Evolutionary conservation across 225 moss, liverwort and hornwort genomes (phyloP).

Genomic region (Lunularia cruciata): DNA sequence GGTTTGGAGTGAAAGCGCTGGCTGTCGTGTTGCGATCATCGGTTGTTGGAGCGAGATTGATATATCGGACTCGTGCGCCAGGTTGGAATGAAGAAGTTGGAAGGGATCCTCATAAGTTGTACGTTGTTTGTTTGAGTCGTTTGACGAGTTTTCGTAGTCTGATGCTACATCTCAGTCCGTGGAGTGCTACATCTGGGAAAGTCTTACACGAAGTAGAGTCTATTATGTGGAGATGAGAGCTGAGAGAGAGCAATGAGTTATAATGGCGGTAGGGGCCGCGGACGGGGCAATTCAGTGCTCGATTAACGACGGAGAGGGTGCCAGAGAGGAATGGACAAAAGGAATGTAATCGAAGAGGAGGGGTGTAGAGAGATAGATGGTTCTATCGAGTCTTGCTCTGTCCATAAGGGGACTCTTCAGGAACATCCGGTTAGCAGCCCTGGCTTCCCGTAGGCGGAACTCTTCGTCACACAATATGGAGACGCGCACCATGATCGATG

Average conservation of each 20-base stretch:
- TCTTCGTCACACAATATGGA: slow-evolving; percentile 53
- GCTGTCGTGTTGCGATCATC: neutral
- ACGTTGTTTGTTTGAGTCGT: neutral
- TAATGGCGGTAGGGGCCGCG: slow-evolving; percentile 20
- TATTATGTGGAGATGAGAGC: neutral
- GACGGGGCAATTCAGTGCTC: slow-evolving; percentile 10
- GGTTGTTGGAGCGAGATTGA: too few relatives aligned
- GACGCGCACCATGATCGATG: slow-evolving; percentile 65
- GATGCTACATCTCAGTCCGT: neutral
- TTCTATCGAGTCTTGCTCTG: slow-evolving; percentile 76
- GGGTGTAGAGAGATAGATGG: slow-evolving; percentile 65
- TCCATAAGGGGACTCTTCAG: slow-evolving; percentile 90
- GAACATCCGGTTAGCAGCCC: slow-evolving; percentile 67
- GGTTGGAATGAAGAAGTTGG: too few relatives aligned
- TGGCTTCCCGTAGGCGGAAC: slow-evolving; percentile 27
- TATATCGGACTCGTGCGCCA: too few relatives aligned
- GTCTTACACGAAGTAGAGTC: neutral
- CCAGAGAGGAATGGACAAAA: slow-evolving; percentile 30
- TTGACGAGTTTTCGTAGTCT: neutral
- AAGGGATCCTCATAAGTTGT: neutral
- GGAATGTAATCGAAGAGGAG: slow-evolving; percentile 39
- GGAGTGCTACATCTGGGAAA: neutral
- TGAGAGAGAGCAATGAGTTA: slow-evolving; percentile 13
- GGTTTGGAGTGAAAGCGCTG: neutral
- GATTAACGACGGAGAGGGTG: slow-evolving; percentile 6